Percentiles rank a stretch among this genome's conserved stretches.
These are phyloP conservation scores for Vigna angularis DNA, from an alignment of 306 rosid genomes.

Conservation along the genomic window DNA sequence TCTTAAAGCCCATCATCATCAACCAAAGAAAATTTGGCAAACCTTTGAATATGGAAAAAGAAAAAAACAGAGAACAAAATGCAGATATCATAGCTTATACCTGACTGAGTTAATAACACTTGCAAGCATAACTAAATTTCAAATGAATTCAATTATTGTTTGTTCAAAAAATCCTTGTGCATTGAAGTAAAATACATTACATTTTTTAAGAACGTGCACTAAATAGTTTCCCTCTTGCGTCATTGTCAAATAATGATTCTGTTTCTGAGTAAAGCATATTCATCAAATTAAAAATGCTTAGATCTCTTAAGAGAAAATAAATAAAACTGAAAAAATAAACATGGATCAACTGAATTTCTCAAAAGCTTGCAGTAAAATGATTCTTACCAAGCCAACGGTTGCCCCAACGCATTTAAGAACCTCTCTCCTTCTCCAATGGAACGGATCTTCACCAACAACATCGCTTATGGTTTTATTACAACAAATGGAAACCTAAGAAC, in stretches of 20 bases:
- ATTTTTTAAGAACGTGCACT: conserved; percentile 1
- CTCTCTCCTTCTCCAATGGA: conserved; percentile 54
- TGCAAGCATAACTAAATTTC: conserved; percentile 9
- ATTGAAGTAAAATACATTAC: neutral
- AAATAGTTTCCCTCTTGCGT: neutral
- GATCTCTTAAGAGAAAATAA: neutral
- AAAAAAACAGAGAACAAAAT: neutral
- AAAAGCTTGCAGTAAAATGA: conserved; percentile 29
- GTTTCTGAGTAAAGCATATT: conserved; percentile 5
- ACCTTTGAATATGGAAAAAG: neutral
- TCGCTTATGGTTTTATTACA: conserved; percentile 56
- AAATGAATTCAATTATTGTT: conserved; percentile 6
- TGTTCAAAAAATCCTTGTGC: neutral
- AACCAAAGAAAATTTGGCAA: conserved; percentile 26
- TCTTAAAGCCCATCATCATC: conserved; percentile 31
- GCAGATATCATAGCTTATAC: conserved; percentile 12
- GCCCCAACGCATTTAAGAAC: conserved; percentile 74
- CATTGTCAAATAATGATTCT: neutral
- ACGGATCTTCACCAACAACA: conserved; percentile 49
- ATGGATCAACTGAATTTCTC: neutral
- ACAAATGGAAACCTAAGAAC: conserved; percentile 61
- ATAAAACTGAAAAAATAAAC: neutral
- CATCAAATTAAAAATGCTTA: neutral
- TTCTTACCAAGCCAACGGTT: conserved; percentile 76
- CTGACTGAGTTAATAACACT: neutral